These are phyloP conservation scores for Fusarium sp. DNA, from an alignment of 2,329 filamentous ascomycete species.

Conservation along the genomic window DNA sequence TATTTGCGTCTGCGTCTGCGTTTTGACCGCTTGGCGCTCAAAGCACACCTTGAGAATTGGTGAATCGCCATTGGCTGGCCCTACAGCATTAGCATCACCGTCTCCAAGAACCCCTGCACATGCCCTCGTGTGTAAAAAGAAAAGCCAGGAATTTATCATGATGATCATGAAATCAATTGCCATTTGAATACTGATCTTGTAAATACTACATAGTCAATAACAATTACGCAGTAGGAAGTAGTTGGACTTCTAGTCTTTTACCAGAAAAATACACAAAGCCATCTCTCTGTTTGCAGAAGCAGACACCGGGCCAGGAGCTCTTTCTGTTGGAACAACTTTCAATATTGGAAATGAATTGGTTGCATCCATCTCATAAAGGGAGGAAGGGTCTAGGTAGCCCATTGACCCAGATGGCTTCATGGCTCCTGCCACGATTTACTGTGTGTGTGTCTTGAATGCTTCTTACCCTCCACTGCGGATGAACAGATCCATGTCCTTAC, in stretches of 20 bases:
- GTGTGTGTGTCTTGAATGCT: neutral
- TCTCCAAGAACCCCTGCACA: conserved; percentile 26
- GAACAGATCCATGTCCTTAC: neutral
- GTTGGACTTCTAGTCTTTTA: neutral
- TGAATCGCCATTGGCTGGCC: conserved; percentile 37
- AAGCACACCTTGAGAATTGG: conserved; percentile 11
- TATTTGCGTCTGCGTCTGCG: too few species aligned
- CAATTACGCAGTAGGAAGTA: neutral
- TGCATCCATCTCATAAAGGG: neutral
- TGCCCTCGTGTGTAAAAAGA: conserved; percentile 2
- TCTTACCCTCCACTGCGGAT: neutral
- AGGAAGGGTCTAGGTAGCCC: neutral
- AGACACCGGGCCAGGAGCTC: neutral
- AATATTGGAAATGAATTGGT: neutral
- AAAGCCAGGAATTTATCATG: conserved; percentile 6
- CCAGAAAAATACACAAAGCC: too few species aligned
- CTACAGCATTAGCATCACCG: conserved; percentile 33
- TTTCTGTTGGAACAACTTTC: neutral
- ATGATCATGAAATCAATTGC: conserved; percentile 19
- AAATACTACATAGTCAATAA: too few species aligned
- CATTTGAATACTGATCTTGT: neutral
- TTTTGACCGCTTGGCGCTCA: conserved; percentile 10
- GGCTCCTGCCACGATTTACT: neutral
- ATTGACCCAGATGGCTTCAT: neutral
- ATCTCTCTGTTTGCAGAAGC: too few species aligned